phyloP scores from a whole-genome alignment of 345 rosid species.

The Eucalyptus grandis region DNA sequence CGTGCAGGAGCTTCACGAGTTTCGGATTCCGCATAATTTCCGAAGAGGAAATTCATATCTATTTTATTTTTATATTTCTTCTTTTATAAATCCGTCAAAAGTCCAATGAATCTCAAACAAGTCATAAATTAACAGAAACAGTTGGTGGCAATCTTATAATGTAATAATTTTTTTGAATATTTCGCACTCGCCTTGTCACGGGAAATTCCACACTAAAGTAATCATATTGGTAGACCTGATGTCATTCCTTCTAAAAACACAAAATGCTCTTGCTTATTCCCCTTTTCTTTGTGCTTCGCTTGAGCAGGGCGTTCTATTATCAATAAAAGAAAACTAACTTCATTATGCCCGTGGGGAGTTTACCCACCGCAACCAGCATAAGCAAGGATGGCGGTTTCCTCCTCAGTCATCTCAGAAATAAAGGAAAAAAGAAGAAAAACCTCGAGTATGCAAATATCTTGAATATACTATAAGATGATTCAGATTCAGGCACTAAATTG shows the following conservation, averaged over 20 bases:
- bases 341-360: neutral
- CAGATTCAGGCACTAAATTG: neutral
- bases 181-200: neutral
- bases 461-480: neutral
- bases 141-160: neutral
- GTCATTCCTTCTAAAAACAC: neutral
- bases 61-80: too few species aligned
- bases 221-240: neutral
- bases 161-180: neutral
- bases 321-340: too few species aligned
- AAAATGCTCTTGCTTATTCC: neutral
- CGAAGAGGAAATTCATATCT: too few species aligned
- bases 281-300: neutral
- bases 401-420: neutral
- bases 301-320: neutral
- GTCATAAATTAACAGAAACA: neutral
- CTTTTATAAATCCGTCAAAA: too few species aligned
- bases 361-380: neutral
- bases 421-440: neutral
- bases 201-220: neutral
- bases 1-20: too few species aligned
- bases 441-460: neutral
- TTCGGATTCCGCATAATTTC: too few species aligned
- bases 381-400: neutral
- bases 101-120: too few species aligned